Conservation (phyloP, 2,329 filamentous ascomycete genomes). For the Tolypocladium album region DNA sequence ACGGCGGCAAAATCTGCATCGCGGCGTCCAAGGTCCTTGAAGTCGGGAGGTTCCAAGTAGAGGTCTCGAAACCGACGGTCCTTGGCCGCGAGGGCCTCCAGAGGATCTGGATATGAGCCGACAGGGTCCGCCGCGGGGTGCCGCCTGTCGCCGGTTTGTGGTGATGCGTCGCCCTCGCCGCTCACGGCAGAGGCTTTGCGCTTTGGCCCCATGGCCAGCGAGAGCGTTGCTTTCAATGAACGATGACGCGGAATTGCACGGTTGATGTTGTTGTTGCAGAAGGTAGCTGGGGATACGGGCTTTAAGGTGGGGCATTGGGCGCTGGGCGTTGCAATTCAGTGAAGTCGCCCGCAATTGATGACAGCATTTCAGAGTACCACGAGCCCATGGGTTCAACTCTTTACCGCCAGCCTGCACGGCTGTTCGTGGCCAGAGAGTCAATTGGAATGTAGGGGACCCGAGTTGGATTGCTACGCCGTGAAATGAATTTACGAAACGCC, state of each 20-base stretch:
- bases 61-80: constrained; percentile 26
- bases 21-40: constrained; percentile 27
- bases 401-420: background rate
- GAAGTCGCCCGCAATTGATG: no score
- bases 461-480: background rate
- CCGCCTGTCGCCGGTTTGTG: background rate
- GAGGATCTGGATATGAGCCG: background rate
- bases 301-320: background rate
- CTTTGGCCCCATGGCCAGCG: background rate
- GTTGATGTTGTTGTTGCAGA: background rate
- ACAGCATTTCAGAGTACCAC: background rate
- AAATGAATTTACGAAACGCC: background rate
- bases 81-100: background rate
- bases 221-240: background rate
- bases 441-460: background rate
- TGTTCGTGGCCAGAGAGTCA: background rate
- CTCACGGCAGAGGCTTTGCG: background rate
- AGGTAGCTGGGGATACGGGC: background rate
- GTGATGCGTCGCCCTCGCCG: background rate
- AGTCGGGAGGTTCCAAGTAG: constrained; percentile 30
- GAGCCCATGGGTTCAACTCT: background rate
- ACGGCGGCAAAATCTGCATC: constrained; percentile 30
- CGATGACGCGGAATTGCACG: background rate
- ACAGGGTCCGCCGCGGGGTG: background rate
- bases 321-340: background rate